Evolutionary conservation across 805 yeast species (phyloP), one percentile per base, ranked within the genome.

Genomic region (Candida vaughaniae): DNA sequence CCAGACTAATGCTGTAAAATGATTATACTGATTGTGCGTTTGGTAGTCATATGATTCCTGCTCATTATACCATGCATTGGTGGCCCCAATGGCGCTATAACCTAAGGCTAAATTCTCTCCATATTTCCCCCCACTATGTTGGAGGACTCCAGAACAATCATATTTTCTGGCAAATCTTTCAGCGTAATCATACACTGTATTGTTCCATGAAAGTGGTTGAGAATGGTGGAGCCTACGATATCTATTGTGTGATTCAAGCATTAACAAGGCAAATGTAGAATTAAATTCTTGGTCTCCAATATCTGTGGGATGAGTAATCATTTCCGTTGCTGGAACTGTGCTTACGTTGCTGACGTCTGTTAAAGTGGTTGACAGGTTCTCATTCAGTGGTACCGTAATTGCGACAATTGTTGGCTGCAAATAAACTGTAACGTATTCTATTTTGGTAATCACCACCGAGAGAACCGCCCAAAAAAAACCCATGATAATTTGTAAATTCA

Each of bases 21-120:
- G 73, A 34, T 66, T 53, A 33, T 66, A 64, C 5, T 51, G 42
- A 11, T 18, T 17, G 18, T 58, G 54, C 22, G 48, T 43, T 11
- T 53, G 56, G 49, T 54, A 67, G 38, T 44, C 35, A 48, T 64
- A 67, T 9, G 30, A 27, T 3, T 36, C 20, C 6, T 66, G 66
- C 46, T 67, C 73, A 12, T 48, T 42, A 48, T 67, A 67, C 73
- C 73, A 67, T 2, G 69, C 72, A 25, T 61, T 51, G 2, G 59
- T 49, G 4, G 71, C 64, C 5, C 63, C 62, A 3, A 42, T 45
- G 2, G 62, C 52, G 6, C 61, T 37, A 41, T 60, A 65, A 0
- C 72, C 72, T 11, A 61, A 47, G 2, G 71, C 69, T 29, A 67
- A 48, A 42, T 67, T 67, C 36, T 66, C 72, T 4, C 72, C 71